phyloP scores from a whole-genome alignment of 768 basidiomycete genomes.

The Dioszegia crocea region DNA sequence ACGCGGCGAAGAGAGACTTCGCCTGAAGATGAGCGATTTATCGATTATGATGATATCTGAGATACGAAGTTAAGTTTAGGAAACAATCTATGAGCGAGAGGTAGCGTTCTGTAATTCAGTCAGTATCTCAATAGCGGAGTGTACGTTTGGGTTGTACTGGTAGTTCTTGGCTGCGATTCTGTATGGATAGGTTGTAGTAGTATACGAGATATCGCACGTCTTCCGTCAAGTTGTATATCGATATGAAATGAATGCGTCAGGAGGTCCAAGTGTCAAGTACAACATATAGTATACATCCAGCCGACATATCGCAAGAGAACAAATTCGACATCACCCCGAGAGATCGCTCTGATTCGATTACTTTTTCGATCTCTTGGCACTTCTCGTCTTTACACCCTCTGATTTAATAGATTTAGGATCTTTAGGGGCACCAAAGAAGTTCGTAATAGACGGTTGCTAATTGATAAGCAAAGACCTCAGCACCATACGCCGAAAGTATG shows the following conservation, averaged over 20 bases:
- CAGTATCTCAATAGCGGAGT: too few species aligned
- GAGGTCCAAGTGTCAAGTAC: too few species aligned
- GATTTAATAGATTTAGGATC: too few species aligned
- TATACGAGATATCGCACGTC: too few species aligned
- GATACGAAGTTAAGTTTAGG: background rate
- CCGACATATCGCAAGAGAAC: too few species aligned
- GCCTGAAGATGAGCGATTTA: background rate
- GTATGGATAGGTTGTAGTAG: too few species aligned
- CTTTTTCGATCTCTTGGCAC: background rate
- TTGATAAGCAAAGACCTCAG: background rate
- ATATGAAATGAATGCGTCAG: too few species aligned
- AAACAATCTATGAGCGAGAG: background rate
- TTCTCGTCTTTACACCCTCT: background rate
- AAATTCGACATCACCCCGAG: too few species aligned
- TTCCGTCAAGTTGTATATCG: too few species aligned
- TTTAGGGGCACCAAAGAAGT: conserved; percentile 39
- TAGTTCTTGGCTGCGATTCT: background rate
- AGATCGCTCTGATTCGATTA: too few species aligned
- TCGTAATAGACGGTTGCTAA: conserved; percentile 42
- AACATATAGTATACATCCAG: too few species aligned
- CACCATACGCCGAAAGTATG: background rate
- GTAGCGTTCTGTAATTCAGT: too few species aligned
- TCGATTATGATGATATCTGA: conserved; percentile 4
- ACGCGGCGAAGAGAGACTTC: background rate
- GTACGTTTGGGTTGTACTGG: background rate